Percentiles rank a stretch among this genome's conserved stretches.
Conservation (phyloP, 331 rosid species). For the Acacia pycnantha region DNA sequence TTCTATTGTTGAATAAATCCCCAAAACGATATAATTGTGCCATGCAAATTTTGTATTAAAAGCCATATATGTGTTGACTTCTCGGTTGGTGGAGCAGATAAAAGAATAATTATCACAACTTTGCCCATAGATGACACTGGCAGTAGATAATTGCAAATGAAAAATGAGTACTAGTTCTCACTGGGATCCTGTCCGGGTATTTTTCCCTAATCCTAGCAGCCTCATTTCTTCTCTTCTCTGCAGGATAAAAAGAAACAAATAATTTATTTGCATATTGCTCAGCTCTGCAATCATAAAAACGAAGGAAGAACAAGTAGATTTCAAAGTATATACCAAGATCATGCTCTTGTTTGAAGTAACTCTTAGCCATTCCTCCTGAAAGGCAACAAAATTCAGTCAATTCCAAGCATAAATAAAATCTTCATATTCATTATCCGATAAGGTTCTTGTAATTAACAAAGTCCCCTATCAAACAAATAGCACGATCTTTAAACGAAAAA, state of each 20-base stretch:
- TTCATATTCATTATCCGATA: background rate
- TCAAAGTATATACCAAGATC: conserved; percentile 65
- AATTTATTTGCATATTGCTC: conserved; percentile 13
- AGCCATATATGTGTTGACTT: background rate
- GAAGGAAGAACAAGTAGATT: conserved; percentile 6
- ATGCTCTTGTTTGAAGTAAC: conserved; percentile 97
- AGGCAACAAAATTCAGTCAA: conserved; percentile 37
- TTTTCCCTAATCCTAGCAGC: conserved; percentile 83
- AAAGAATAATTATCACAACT: conserved; percentile 4
- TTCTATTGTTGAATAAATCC: background rate
- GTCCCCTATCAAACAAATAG: background rate
- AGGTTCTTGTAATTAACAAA: background rate
- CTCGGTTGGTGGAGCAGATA: background rate
- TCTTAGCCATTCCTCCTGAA: conserved; percentile 81
- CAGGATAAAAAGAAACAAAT: conserved; percentile 7
- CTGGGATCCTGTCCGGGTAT: conserved; percentile 84
- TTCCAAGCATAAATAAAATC: background rate
- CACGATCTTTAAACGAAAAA: background rate
- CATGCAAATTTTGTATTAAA: background rate
- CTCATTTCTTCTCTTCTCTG: conserved; percentile 86
- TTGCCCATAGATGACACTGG: conserved; percentile 10
- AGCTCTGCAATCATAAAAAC: conserved; percentile 6
- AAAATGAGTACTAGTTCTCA: conserved; percentile 35
- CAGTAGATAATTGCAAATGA: background rate
- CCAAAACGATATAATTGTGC: background rate